These are phyloP conservation scores for Penicillium paxilli DNA, from an alignment of 495 filamentous ascomycete genomes.

Conservation along the genomic window DNA sequence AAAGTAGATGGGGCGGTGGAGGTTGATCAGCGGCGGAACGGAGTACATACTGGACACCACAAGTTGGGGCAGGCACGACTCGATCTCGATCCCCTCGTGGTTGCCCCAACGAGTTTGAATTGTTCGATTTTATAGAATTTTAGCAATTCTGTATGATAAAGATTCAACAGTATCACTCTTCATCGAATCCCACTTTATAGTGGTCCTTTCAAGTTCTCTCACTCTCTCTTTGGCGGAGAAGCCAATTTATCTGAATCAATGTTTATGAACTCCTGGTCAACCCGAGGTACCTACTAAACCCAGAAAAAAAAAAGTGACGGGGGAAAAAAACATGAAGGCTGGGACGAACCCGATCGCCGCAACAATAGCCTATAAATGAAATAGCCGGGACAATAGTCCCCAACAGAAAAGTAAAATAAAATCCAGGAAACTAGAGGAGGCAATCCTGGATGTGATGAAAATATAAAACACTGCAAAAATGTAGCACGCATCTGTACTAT, in stretches of 20 bases:
- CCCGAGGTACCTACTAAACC: background rate
- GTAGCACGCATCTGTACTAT: background rate
- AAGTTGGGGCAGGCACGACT: background rate
- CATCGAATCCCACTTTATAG: too few species aligned
- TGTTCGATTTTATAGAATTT: too few species aligned
- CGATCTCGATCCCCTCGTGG: too few species aligned
- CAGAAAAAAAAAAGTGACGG: conserved; percentile 5
- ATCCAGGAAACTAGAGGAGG: background rate
- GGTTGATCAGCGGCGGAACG: conserved; percentile 9
- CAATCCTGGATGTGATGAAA: background rate
- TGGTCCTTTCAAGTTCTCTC: too few species aligned
- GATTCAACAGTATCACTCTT: too few species aligned
- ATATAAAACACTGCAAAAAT: background rate
- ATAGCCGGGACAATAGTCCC: background rate
- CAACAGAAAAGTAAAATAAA: background rate
- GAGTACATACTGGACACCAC: background rate
- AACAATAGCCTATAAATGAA: background rate
- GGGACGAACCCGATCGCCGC: conserved; percentile 12
- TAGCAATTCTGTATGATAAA: too few species aligned
- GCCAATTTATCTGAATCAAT: too few species aligned
- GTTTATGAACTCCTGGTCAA: conserved; percentile 4
- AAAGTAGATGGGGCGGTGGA: conserved; percentile 13
- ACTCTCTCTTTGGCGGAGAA: too few species aligned
- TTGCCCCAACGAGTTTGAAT: background rate
- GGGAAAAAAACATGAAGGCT: conserved; percentile 15